These are phyloP conservation scores for Paecilomyces variotii DNA, from an alignment of 2,329 filamentous ascomycete genomes.

Conservation along the genomic window DNA sequence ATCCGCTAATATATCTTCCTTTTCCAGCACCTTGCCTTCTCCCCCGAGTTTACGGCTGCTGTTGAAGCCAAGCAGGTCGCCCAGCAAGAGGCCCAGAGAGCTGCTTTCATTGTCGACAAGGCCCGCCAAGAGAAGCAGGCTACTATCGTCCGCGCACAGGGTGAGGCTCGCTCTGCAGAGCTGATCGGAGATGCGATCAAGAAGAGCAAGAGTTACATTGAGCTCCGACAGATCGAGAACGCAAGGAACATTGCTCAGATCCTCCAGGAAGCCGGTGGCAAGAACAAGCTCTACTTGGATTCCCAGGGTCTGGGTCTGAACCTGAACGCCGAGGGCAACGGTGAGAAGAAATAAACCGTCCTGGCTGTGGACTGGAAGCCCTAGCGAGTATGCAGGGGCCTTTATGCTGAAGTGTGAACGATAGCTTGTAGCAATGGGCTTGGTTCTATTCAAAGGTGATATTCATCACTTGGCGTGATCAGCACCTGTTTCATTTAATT, in stretches of 20 bases:
- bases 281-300: conserved; percentile 92
- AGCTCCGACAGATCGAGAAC: conserved; percentile 97
- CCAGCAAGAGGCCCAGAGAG: conserved; percentile 89
- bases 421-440: neutral
- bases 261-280: conserved; percentile 74
- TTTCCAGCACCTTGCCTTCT: conserved; percentile 57
- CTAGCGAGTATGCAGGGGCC: neutral
- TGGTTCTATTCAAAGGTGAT: neutral
- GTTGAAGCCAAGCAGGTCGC: conserved; percentile 64
- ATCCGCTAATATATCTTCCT: conserved; percentile 5
- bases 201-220: conserved; percentile 95
- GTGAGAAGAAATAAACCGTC: conserved; percentile 23
- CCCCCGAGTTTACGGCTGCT: conserved; percentile 60
- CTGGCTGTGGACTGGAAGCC: neutral
- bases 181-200: conserved; percentile 99
- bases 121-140: conserved; percentile 99
- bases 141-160: conserved; percentile 95
- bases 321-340: conserved; percentile 44
- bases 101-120: conserved; percentile 97
- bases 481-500: neutral
- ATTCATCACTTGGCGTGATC: neutral
- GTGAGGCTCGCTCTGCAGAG: conserved; percentile 96
- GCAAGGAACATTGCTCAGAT: conserved; percentile 81
- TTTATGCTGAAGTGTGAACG: neutral
- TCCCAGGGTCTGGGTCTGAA: conserved; percentile 86